A percentile compares a stretch with the other conserved stretches of the same genome.
Evolutionary conservation across 1,284 basidiomycete genomes (phyloP).

Genomic region (Apiotrichum gracile): DNA sequence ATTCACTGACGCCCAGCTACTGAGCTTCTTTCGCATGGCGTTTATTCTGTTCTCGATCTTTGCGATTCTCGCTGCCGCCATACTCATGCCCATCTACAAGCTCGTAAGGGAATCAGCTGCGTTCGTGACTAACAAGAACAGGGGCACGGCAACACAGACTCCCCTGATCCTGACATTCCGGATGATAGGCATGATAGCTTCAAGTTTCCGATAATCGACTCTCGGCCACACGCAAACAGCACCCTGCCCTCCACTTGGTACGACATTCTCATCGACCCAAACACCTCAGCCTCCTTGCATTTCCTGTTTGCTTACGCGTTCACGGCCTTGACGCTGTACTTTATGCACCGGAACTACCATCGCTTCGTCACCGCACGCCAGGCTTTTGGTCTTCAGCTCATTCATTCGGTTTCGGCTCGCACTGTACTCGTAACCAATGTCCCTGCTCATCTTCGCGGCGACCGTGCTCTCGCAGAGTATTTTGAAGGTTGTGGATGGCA

Average conservation of each 20-base stretch:
- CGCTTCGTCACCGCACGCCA: slow-evolving; percentile 88
- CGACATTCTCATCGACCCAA: slow-evolving; percentile 77
- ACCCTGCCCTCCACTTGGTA: slow-evolving; percentile 23
- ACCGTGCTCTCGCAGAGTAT: slow-evolving; percentile 81
- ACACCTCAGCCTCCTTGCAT: slow-evolving; percentile 78
- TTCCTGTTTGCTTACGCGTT: slow-evolving; percentile 90
- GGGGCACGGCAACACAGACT: slow-evolving; percentile 66
- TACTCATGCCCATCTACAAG: slow-evolving; percentile 86
- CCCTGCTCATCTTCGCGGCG: slow-evolving; percentile 73
- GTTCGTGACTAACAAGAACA: slow-evolving; percentile 41
- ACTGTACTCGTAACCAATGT: slow-evolving; percentile 84
- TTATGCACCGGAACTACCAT: slow-evolving; percentile 81
- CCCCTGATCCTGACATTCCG: slow-evolving; percentile 53
- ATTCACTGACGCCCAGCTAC: slow-evolving; percentile 54
- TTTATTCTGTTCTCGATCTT: slow-evolving; percentile 83
- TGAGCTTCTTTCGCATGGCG: slow-evolving; percentile 91
- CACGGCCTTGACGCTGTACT: slow-evolving; percentile 74
- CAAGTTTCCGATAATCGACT: neutral
- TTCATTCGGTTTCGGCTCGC: slow-evolving; percentile 86
- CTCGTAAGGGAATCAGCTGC: slow-evolving; percentile 54
- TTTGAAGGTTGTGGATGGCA: slow-evolving; percentile 65
- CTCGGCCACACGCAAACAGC: neutral
- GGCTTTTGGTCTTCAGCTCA: slow-evolving; percentile 85
- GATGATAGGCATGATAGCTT: slow-evolving; percentile 22
- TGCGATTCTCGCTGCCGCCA: slow-evolving; percentile 67